Conservation (phyloP, 2,329 filamentous ascomycete species). For the Aspergillus pseudotamarii region DNA sequence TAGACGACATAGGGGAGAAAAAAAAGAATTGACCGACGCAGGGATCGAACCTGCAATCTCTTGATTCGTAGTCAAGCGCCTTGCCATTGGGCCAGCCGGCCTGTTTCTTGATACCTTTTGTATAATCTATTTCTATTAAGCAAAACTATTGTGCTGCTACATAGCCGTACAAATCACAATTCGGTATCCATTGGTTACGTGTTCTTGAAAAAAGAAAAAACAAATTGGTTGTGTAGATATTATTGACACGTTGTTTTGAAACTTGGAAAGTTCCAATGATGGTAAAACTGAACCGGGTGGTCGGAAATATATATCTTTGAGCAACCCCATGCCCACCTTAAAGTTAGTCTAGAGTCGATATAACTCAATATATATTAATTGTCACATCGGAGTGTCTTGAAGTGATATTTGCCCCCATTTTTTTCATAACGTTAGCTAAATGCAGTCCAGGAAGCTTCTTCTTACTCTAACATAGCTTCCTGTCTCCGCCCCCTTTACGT, state of each 20-base stretch:
- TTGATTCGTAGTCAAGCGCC: conserved; percentile 57
- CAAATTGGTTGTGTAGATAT: too few relatives aligned
- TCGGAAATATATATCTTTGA: not conserved
- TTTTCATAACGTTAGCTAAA: not conserved
- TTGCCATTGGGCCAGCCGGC: conserved; percentile 37
- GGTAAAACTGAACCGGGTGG: not conserved
- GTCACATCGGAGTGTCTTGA: not conserved
- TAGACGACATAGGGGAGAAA: too few relatives aligned
- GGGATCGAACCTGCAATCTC: conserved; percentile 54
- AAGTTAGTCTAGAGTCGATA: not conserved
- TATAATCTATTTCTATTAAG: fast-evolving
- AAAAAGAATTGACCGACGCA: conserved; percentile 38
- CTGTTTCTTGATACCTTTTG: not conserved
- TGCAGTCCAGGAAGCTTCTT: not conserved
- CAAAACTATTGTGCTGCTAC: too few relatives aligned
- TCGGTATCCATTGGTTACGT: too few relatives aligned
- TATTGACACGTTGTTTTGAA: not conserved
- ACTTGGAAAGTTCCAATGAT: not conserved
- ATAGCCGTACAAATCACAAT: too few relatives aligned
- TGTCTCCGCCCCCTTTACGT: not conserved
- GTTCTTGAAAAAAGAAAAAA: too few relatives aligned
- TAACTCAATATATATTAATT: not conserved
- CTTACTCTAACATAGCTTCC: not conserved
- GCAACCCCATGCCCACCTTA: not conserved
- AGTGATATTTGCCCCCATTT: too few relatives aligned